phyloP scores from a whole-genome alignment of 2,329 filamentous ascomycete genomes.

The Orbilia ellipsospora region DNA sequence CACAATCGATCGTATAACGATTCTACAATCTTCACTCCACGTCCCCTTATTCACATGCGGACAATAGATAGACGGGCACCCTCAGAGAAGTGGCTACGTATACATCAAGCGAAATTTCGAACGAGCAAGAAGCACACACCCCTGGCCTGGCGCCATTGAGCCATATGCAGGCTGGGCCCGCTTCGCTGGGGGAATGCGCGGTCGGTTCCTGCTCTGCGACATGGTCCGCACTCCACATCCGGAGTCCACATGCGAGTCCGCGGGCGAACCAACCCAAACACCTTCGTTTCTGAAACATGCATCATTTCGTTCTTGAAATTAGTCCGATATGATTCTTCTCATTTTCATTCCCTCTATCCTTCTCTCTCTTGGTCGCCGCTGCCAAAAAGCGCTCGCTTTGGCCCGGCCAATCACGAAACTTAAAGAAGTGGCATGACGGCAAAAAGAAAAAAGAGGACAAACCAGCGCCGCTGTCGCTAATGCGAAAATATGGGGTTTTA shows the following conservation, averaged over 20 bases:
- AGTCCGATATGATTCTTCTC: not conserved
- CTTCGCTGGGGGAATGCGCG: not conserved
- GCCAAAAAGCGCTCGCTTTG: constrained; percentile 3
- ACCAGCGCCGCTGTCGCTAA: too few relatives aligned
- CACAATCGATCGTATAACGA: too few relatives aligned
- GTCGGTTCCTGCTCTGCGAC: constrained; percentile 12
- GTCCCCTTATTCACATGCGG: too few relatives aligned
- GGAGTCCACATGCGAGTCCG: constrained; percentile 5
- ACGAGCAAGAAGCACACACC: constrained; percentile 1
- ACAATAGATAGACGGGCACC: too few relatives aligned
- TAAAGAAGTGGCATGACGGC: not conserved
- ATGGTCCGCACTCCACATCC: constrained; percentile 10
- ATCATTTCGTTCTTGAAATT: not conserved
- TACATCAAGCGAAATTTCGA: constrained; percentile 31
- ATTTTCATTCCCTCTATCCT: too few relatives aligned
- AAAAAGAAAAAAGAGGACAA: too few relatives aligned
- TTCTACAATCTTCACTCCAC: too few relatives aligned
- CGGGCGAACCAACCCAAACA: not conserved
- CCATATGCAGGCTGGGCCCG: constrained; percentile 17
- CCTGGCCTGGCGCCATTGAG: constrained; percentile 4
- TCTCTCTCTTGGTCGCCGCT: not conserved
- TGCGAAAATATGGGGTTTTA: constrained; percentile 50
- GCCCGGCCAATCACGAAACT: not conserved
- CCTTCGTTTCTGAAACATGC: too few relatives aligned
- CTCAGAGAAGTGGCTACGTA: constrained; percentile 40